Conservation (phyloP, 176 grass and related monocot species). For the Sorghum bicolor region Sorghum_bicolor_NCBIv3 NC_012879.2:51475001-51475500, state of each 20-base stretch:
- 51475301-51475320: background rate
- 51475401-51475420: background rate
- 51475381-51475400: background rate
- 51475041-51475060: no score
- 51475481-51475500: background rate
- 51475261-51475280: background rate
- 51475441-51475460: background rate
- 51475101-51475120: no score
- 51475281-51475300: background rate
- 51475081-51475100: no score
- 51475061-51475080: no score
- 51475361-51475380: background rate
- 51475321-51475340: background rate
- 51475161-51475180: no score
- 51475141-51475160: no score
- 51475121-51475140: no score
- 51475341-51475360: background rate
- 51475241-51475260: background rate
- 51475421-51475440: background rate
- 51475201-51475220: no score
- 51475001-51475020: no score
- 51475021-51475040: no score
- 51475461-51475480: background rate
- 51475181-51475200: no score
- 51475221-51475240: background rate